Percentiles rank a stretch among this genome's conserved stretches.
Conservation (phyloP, 345 rosid genomes). For the Noccaea bulbosa region DNA sequence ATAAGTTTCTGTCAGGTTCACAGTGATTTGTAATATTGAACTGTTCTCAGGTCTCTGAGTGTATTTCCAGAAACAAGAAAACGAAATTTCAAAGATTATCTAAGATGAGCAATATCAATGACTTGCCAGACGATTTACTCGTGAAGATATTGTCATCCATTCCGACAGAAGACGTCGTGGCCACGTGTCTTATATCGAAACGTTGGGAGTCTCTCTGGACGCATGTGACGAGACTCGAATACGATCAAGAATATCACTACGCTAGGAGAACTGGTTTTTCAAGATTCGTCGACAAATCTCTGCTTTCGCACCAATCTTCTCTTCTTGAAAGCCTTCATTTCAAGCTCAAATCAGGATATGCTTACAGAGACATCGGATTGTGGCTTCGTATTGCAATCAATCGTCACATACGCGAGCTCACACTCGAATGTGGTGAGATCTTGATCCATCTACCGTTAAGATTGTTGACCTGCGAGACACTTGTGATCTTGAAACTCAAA, state of each 20-base stretch:
- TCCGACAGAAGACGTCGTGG: not conserved
- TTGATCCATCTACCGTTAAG: not conserved
- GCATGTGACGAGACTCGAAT: no score
- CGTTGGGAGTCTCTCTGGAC: not conserved
- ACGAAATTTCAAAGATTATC: no score
- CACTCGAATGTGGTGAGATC: not conserved
- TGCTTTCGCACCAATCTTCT: not conserved
- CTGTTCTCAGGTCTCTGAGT: no score
- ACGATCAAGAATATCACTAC: not conserved
- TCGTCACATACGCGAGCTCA: not conserved
- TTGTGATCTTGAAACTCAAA: constrained; percentile 1
- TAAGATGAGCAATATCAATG: not conserved
- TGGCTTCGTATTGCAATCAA: not conserved
- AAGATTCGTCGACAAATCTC: not conserved
- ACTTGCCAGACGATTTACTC: not conserved
- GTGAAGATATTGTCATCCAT: not conserved
- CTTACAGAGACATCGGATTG: not conserved
- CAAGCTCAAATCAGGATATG: not conserved
- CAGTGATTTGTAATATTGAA: no score
- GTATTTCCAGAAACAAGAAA: no score
- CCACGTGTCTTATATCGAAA: not conserved
- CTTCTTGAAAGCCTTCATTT: not conserved
- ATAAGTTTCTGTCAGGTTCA: no score
- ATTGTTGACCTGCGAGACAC: not conserved
- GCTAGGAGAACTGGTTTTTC: not conserved